A percentile compares a stretch with the other conserved stretches of the same genome.
These are phyloP conservation scores for Gynostemma pentaphyllum DNA, from an alignment of 306 rosid genomes.

Conservation along the genomic window DNA sequence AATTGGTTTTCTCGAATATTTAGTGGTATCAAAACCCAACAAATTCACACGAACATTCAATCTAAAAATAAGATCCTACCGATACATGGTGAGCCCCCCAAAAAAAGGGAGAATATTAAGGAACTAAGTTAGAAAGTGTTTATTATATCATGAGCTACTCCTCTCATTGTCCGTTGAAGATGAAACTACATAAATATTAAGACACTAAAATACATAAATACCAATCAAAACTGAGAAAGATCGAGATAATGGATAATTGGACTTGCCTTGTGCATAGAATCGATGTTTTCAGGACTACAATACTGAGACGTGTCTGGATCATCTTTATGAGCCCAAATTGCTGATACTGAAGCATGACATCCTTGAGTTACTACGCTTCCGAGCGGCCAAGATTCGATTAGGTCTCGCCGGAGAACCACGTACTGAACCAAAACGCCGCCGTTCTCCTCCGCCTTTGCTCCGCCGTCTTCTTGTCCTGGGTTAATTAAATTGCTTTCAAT, in stretches of 20 bases:
- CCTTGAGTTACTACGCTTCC: constrained; percentile 86
- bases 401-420: constrained; percentile 90
- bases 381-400: constrained; percentile 72
- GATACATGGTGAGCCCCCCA: too few species aligned
- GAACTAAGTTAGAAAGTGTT: too few species aligned
- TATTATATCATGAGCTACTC: too few species aligned
- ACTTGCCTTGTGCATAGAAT: constrained; percentile 72
- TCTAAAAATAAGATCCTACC: too few species aligned
- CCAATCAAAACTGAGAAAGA: background rate
- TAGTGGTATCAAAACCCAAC: too few species aligned
- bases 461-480: constrained; percentile 14
- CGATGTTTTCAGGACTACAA: constrained; percentile 60
- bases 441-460: constrained; percentile 15
- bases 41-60: too few species aligned
- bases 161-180: too few species aligned
- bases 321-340: constrained; percentile 58
- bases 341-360: constrained; percentile 83
- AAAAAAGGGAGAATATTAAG: too few species aligned
- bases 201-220: too few species aligned
- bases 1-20: too few species aligned
- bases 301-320: constrained; percentile 49
- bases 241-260: background rate
- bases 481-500: constrained; percentile 6
- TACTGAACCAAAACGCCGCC: constrained; percentile 58
- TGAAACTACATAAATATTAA: too few species aligned